phyloP scores from a whole-genome alignment of 1,139 yeast species.

The Arxiozyma bovina region DNA sequence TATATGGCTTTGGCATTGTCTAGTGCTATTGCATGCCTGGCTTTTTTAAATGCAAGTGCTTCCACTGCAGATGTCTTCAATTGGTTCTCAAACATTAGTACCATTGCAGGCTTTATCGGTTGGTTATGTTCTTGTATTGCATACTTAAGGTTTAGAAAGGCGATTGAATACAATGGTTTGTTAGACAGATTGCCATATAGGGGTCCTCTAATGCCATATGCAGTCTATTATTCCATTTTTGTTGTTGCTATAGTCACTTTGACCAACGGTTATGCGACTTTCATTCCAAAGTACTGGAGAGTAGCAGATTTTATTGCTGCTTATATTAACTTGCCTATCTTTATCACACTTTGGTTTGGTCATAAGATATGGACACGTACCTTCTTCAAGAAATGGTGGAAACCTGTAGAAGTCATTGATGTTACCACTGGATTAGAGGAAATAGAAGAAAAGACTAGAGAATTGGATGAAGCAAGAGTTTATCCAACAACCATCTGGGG shows the following conservation, averaged over 20 bases:
- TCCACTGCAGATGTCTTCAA: conserved; percentile 37
- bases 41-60: conserved; percentile 35
- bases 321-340: conserved; percentile 51
- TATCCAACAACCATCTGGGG: conserved; percentile 17
- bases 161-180: conserved; percentile 47
- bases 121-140: conserved; percentile 61
- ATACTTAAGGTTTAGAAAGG: conserved; percentile 57
- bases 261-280: conserved; percentile 53
- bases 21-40: conserved; percentile 32
- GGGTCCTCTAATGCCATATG: conserved; percentile 43
- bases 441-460: conserved; percentile 22
- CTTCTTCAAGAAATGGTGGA: conserved; percentile 19
- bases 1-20: conserved; percentile 33
- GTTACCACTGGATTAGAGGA: conserved; percentile 26
- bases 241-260: conserved; percentile 41
- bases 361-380: conserved; percentile 23
- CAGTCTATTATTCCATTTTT: conserved; percentile 40
- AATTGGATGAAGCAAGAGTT: conserved; percentile 18
- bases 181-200: conserved; percentile 40
- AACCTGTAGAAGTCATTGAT: conserved; percentile 25
- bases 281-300: conserved; percentile 35
- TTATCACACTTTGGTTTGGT: conserved; percentile 39
- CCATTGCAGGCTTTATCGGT: conserved; percentile 64
- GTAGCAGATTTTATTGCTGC: conserved; percentile 50
- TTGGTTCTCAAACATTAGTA: conserved; percentile 77